Base-by-base conservation (phyloP, 108 stramenopile genomes). In the Skeletonema grethae region DNA sequence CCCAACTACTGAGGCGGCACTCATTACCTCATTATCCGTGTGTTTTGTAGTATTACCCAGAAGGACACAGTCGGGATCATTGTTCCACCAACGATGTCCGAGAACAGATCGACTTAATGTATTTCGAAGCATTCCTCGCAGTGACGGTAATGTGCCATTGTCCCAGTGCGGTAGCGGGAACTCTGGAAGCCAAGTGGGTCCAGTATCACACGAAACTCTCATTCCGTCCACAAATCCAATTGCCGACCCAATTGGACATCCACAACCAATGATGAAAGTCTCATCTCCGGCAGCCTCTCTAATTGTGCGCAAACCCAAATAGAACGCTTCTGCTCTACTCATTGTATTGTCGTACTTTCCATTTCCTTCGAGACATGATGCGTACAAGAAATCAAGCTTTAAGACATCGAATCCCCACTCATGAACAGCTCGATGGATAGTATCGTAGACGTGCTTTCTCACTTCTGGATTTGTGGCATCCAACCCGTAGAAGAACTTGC, bases 311-410 rank as follows among this genome's bases (percentile, higher is more conserved):
- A 97, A 41, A 8, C 94, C 95, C 64, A 95, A 57, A 61, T 93
- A 74, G 88, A 96, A 93, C 2, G 95, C 91, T 69, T 97, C 88
- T 8, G 96, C 96, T 73, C 93, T 84, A 20, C 87, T 88, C 80
- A 95, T 90, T 58, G 85, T 82, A 62, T 82, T 77, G 62, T 94
- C 90, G 73, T 90, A 89, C 63, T 90, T 91, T 35, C 93, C 92
- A 80, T 93, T 94, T 16, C 94, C 95, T 20, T 84, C 79, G 48
- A 97, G 72, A 70, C 90, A 95, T 15, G 90, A 91, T 43, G 95
- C 94, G 77, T 97, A 97, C 69, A 97, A 67, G 68, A 97, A 97
- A 69, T 97, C 97, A 66, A 97, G 83, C 59, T 97, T 97, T 16
- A 97, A 65, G 2, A 93, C 94, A 41, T 80, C 69, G 55, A 90